phyloP scores from a whole-genome alignment of 192 early-diverging fungal genomes.

The Mortierella alpina region DNA sequence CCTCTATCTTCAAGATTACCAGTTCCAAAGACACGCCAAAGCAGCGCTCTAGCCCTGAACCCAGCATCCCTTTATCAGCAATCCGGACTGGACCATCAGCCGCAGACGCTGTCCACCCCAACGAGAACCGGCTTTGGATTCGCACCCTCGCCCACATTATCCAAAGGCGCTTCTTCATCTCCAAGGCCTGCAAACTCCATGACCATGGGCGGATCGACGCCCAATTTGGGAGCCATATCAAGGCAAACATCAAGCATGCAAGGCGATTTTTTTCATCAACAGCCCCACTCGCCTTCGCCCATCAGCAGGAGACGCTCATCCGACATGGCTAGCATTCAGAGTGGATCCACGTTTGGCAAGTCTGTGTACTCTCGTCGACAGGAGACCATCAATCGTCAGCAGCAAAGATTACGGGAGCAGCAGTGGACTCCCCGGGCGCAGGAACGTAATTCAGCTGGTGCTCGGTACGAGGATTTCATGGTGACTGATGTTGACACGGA shows the following conservation, averaged over 20 bases:
- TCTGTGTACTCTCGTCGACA: conserved; percentile 1
- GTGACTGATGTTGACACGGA: conserved; percentile 19
- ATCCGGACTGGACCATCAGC: background rate
- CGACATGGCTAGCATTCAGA: conserved; percentile 19
- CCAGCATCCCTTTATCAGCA: too few species aligned
- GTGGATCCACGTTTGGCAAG: conserved; percentile 22
- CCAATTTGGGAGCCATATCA: background rate
- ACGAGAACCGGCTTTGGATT: background rate
- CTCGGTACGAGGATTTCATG: conserved; percentile 4
- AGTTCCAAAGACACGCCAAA: conserved; percentile 11
- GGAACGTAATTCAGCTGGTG: background rate
- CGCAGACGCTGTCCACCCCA: background rate
- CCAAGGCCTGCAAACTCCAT: conserved; percentile 4
- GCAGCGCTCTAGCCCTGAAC: background rate
- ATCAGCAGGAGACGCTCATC: conserved; percentile 23
- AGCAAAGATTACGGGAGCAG: background rate
- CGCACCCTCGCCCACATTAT: too few species aligned
- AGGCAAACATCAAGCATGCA: background rate
- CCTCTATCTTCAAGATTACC: conserved; percentile 24
- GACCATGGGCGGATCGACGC: conserved; percentile 1
- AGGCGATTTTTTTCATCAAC: background rate
- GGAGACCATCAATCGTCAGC: background rate
- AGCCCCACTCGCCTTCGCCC: conserved; percentile 6
- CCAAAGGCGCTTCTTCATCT: background rate
- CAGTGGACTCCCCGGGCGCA: conserved; percentile 7